phyloP scores from a whole-genome alignment of 495 filamentous ascomycete species.

The Aspergillus saccharolyticus region DNA sequence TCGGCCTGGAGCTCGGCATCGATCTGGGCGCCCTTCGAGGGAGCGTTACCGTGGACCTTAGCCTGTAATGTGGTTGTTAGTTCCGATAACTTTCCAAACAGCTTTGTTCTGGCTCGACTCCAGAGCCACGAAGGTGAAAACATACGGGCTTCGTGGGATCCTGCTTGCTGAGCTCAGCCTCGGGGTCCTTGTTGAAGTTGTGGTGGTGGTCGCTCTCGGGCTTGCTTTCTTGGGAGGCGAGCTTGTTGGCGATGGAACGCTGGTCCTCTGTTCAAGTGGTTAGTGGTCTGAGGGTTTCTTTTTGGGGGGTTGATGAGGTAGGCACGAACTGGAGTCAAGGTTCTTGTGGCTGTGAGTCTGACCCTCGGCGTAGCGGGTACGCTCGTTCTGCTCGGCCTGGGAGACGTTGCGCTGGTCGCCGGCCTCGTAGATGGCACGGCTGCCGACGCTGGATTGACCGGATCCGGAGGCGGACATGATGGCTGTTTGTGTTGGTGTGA shows the following conservation, averaged over 20 bases:
- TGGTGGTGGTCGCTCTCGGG: constrained; percentile 26
- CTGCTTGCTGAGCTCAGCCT: constrained; percentile 55
- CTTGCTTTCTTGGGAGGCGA: constrained; percentile 54
- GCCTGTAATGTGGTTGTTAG: constrained; percentile 46
- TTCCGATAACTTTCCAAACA: no score
- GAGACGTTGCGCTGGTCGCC: constrained; percentile 69
- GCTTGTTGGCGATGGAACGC: constrained; percentile 72
- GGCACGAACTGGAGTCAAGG: constrained; percentile 61
- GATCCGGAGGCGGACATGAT: constrained; percentile 4
- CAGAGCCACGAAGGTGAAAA: no score
- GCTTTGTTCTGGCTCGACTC: no score
- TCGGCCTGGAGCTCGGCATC: constrained; percentile 65
- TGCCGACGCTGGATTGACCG: constrained; percentile 42
- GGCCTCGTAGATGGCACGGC: constrained; percentile 50
- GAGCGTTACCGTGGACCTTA: constrained; percentile 63
- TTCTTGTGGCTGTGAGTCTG: constrained; percentile 57
- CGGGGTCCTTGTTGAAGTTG: constrained; percentile 39
- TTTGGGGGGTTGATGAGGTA: not conserved
- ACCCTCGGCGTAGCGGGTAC: constrained; percentile 62
- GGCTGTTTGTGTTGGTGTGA: constrained; percentile 3
- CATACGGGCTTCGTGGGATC: constrained; percentile 66
- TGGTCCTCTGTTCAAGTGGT: constrained; percentile 59
- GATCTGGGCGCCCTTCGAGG: constrained; percentile 65
- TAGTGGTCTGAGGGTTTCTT: not conserved
- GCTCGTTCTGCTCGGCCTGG: constrained; percentile 48